Base-by-base conservation (phyloP, 768 basidiomycete genomes). In the Hysterangium stoloniferum region DNA sequence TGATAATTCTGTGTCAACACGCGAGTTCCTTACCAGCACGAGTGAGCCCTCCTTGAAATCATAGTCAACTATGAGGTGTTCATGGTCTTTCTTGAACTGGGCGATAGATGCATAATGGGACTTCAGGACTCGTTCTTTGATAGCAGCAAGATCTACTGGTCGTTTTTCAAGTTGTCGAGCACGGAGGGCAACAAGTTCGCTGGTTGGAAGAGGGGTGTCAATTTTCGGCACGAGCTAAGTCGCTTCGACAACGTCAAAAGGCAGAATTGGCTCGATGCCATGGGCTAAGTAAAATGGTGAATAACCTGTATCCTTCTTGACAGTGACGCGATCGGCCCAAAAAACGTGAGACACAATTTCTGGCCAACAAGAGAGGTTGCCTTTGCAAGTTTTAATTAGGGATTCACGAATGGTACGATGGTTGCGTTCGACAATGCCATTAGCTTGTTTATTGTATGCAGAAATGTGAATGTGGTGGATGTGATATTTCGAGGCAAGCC, bases 401-500 rank as follows among this genome's bases (percentile, higher is more conserved):
- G 66, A 60, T 52, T 73, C 57, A 0, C 64, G 56, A 7, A 72
- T 58, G 35, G 66, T 64, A 36, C 55, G 38, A 20, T 66, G 62
- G 2, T 54, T 56, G 0, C 58, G 37, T n/a, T 75, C 66, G 0
- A 73, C 58, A 0, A 66, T 52, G 0, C 74, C 64, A n/a, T 76
- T 74, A 0, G 69, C 68, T 2, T 58, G 62, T 0, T 66, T 72
- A 46, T 75, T 75, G 58, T 74, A 75, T 0, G 64, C 57, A 0
- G 65, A 70, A 2, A 75, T 72, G 0, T 58, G 52, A 12, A 75
- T 73, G 33, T 72, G 69, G 0, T 53, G 45, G 15, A 76, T 71
- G 7, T 52, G 45, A 38, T 69, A 69, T 24, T 56, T 58, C 12
- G 61, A 28, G 0, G 43, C 15, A 1, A 70, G 58, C 40, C 56